Evolutionary conservation across 2,329 filamentous ascomycete genomes (phyloP).

Genomic region (Cladosporium halotolerans): DNA sequence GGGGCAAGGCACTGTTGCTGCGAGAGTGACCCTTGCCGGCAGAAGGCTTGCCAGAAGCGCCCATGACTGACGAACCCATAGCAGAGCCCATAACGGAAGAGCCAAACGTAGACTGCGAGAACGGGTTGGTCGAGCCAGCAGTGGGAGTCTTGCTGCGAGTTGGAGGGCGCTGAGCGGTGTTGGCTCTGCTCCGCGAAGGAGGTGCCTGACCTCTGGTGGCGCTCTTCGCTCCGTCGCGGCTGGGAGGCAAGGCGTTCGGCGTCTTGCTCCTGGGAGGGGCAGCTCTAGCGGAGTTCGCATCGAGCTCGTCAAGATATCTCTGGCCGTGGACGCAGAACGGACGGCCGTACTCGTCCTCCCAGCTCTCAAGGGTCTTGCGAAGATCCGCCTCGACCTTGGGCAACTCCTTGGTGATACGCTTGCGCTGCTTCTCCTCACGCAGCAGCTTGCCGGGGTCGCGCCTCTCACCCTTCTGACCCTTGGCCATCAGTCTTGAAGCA

Average conservation of each 20-base stretch:
- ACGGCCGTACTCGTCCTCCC: conserved; percentile 90
- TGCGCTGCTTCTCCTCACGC: conserved; percentile 96
- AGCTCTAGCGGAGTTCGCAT: conserved; percentile 53
- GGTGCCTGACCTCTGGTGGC: conserved; percentile 17
- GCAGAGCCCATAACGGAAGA: conserved; percentile 27
- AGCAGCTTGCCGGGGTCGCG: conserved; percentile 90
- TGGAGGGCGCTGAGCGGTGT: conserved; percentile 37
- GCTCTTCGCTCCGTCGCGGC: conserved; percentile 26
- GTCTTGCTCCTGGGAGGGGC: conserved; percentile 59
- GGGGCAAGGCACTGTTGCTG: conserved; percentile 33
- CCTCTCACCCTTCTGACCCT: conserved; percentile 86
- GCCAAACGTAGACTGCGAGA: conserved; percentile 21
- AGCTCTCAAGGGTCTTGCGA: conserved; percentile 70
- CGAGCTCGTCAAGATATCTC: conserved; percentile 80
- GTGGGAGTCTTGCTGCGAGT: conserved; percentile 40
- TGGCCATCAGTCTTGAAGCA: conserved; percentile 84
- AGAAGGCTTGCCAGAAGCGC: conserved; percentile 30
- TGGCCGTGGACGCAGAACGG: conserved; percentile 92
- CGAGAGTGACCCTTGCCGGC: conserved; percentile 13
- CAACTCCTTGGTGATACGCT: conserved; percentile 91
- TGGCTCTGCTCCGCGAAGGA: conserved; percentile 27
- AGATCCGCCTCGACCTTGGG: conserved; percentile 87
- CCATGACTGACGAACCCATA: conserved; percentile 25
- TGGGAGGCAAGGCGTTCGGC: conserved; percentile 39
- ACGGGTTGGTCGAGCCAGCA: conserved; percentile 24